Base-by-base conservation (phyloP, 257 asterid genomes). In the Cinchona pubescens region DNA sequence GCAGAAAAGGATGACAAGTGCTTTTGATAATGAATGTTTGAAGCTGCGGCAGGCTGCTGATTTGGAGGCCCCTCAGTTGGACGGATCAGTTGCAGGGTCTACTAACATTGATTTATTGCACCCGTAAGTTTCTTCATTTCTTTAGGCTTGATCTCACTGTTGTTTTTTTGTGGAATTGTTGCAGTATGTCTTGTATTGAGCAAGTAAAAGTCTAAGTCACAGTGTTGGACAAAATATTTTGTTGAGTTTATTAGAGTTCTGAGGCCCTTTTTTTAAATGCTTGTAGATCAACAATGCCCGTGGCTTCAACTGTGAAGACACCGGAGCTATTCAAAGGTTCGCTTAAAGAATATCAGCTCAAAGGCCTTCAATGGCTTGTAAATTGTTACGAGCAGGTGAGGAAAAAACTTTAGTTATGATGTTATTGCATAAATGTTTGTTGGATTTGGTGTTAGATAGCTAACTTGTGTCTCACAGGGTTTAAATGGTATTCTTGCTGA, bases 401-500 rank as follows among this genome's bases (percentile, higher is more conserved):
- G 46, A 78, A 29, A 48, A 43, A 40, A 75, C 15, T 51, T 48
- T 63, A 67, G 78, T 73, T 53, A 69, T 34, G 60, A 56, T 35
- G 35, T 59, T 64, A 74, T 73, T 73, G 49, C 67, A 15, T 74
- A 58, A 35, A 29, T 75, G 2, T 71, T 38, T 8, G 45, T 46
- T 71, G 48, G 66, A 14, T 77, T 59, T 59, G 15, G 79, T 70
- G 69, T 74, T 79, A 74, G 69, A 49, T 35, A n/a, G 56, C 67
- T 69, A 6, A 72, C 65, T 48, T 81, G 60, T 79, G 18, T 35
- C 69, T 77, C 25, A 60, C 78, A 94, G 97, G 97, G 98, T 78
- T 87, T 95, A 78, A 95, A 95, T 87, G 99, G 99, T 79, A 95
- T 95, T 86, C 97, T 95, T 85, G 99, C 99, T 84, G 99, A 95